Conservation (phyloP, 371 early-diverging fungal species). For the Capillidium heterosporum region DNA sequence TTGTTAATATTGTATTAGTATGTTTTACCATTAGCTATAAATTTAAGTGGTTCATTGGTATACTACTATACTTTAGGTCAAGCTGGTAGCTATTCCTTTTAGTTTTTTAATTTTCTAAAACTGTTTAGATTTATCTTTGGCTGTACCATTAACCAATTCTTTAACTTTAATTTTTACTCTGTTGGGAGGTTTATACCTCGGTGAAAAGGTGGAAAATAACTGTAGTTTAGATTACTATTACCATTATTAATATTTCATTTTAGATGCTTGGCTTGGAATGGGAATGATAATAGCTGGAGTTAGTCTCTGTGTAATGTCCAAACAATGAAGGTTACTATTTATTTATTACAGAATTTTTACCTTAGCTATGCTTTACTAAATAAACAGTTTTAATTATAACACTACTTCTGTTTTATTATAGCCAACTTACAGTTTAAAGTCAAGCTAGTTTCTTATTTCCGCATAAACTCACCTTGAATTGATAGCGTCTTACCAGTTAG, state of each 20-base stretch:
- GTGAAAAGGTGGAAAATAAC: constrained; percentile 46
- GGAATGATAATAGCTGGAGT: constrained; percentile 40
- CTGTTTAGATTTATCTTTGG: constrained; percentile 63
- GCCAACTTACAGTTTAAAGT: too few relatives aligned
- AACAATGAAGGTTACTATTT: too few relatives aligned
- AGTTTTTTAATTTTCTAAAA: neutral
- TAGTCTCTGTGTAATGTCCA: constrained; percentile 26
- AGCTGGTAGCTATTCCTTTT: constrained; percentile 19
- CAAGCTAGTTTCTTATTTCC: too few relatives aligned
- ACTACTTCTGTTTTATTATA: too few relatives aligned
- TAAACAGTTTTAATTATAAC: too few relatives aligned
- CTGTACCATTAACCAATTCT: constrained; percentile 82
- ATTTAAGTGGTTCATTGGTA: constrained; percentile 73
- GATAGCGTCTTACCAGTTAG: too few relatives aligned
- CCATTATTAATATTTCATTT: neutral
- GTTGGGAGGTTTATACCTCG: constrained; percentile 57
- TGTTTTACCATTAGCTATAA: constrained; percentile 65
- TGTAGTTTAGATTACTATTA: neutral
- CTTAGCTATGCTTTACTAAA: too few relatives aligned
- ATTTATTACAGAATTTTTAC: too few relatives aligned
- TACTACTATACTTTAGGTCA: constrained; percentile 81
- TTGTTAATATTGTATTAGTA: constrained; percentile 54
- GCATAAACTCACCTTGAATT: too few relatives aligned
- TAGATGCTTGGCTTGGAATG: constrained; percentile 45
- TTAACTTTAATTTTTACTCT: constrained; percentile 72